These are phyloP conservation scores for Trametes hirsuta DNA, from an alignment of 1,284 basidiomycete genomes.

Conservation along the genomic window DNA sequence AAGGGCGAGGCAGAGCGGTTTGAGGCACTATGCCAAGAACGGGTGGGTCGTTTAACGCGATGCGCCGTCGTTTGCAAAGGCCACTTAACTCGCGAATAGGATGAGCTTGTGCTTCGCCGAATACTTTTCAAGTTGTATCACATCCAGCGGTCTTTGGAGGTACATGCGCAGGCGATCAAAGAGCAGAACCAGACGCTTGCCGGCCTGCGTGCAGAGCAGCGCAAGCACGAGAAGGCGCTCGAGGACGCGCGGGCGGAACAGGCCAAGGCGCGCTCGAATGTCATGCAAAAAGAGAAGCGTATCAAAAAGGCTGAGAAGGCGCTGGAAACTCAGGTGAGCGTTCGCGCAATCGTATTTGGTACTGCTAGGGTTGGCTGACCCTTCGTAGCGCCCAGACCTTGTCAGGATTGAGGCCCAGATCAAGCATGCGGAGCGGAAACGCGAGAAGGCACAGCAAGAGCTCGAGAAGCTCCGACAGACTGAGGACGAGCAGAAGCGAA, in stretches of 20 bases:
- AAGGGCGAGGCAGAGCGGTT: slow-evolving; percentile 93
- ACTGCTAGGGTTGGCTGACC: background rate
- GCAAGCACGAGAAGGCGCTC: slow-evolving; percentile 69
- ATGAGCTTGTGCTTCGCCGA: slow-evolving; percentile 80
- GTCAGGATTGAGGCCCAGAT: slow-evolving; percentile 87
- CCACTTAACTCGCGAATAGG: slow-evolving; percentile 47
- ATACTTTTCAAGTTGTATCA: slow-evolving; percentile 92
- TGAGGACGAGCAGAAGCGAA: slow-evolving; percentile 64
- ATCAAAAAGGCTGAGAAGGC: slow-evolving; percentile 39
- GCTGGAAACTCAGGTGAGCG: slow-evolving; percentile 63
- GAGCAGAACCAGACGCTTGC: slow-evolving; percentile 72
- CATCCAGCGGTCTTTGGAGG: slow-evolving; percentile 81
- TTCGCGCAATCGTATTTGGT: background rate
- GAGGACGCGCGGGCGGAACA: slow-evolving; percentile 80
- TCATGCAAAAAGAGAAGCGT: slow-evolving; percentile 36
- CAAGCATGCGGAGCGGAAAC: slow-evolving; percentile 80
- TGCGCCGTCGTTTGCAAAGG: background rate
- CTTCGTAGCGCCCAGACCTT: slow-evolving; percentile 74
- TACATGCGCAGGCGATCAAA: slow-evolving; percentile 71
- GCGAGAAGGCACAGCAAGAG: slow-evolving; percentile 68
- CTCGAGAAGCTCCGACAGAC: slow-evolving; percentile 73
- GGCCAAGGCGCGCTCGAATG: slow-evolving; percentile 69
- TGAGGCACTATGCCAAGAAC: slow-evolving; percentile 75
- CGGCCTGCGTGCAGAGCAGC: slow-evolving; percentile 71
- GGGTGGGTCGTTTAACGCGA: slow-evolving; percentile 45